phyloP scores from a whole-genome alignment of 2,329 filamentous ascomycete species.

The Ceratocystis diversiconidia region DNA sequence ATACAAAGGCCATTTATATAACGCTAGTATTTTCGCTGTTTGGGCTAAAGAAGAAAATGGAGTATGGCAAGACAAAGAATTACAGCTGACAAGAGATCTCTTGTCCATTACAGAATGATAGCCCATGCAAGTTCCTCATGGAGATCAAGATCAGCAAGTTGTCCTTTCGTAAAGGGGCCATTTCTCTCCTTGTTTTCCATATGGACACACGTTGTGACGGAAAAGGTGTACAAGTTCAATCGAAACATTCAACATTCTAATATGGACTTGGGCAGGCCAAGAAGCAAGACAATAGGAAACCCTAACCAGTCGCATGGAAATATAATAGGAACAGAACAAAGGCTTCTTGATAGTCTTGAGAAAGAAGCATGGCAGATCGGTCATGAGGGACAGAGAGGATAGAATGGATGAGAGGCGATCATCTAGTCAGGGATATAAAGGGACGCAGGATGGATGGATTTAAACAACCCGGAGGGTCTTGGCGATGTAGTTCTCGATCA shows the following conservation, averaged over 20 bases:
- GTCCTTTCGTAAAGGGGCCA: no score
- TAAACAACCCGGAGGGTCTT: slow-evolving; percentile 69
- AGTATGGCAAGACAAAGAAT: neutral
- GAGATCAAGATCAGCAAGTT: no score
- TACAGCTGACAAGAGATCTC: neutral
- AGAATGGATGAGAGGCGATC: neutral
- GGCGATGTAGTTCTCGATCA: slow-evolving; percentile 76
- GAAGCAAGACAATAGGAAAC: slow-evolving; percentile 10
- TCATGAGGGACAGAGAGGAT: neutral
- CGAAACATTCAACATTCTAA: slow-evolving; percentile 11
- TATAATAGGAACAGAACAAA: slow-evolving; percentile 14
- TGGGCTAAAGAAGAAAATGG: neutral
- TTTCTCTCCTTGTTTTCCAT: no score
- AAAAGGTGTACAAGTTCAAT: neutral
- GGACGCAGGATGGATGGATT: slow-evolving; percentile 19
- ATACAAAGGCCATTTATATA: neutral
- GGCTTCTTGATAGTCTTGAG: neutral
- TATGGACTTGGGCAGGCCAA: slow-evolving; percentile 8
- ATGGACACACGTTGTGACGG: neutral
- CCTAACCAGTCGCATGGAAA: slow-evolving; percentile 4
- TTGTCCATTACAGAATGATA: neutral
- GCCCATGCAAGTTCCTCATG: no score
- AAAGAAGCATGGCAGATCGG: neutral
- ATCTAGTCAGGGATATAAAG: neutral
- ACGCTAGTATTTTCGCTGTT: neutral